Evolutionary conservation across 1,284 basidiomycete genomes (phyloP).

Genomic region (Ganoderma resinaceum): DNA sequence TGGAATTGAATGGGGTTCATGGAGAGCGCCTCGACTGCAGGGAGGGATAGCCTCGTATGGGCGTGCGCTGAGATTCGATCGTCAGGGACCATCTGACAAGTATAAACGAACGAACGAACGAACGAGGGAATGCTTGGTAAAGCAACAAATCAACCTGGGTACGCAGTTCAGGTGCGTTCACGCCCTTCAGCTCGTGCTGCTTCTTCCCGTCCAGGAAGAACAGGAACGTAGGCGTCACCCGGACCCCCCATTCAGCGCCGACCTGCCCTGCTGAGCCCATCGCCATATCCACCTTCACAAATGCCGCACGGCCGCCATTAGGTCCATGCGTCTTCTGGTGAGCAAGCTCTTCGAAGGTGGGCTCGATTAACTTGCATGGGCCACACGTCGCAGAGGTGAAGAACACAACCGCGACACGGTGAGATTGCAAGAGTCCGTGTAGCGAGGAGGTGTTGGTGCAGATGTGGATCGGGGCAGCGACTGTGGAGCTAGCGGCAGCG

Average conservation of each 20-base stretch:
- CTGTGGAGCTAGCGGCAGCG: constrained; percentile 50
- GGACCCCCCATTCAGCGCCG: constrained; percentile 70
- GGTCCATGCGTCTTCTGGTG: constrained; percentile 47
- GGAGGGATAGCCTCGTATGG: constrained; percentile 69
- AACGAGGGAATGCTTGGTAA: constrained; percentile 80
- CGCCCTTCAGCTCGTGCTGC: constrained; percentile 80
- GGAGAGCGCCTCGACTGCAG: constrained; percentile 68
- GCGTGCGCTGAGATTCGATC: constrained; percentile 65
- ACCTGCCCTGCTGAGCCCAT: constrained; percentile 68
- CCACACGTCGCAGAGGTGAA: constrained; percentile 71
- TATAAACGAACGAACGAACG: constrained; percentile 40
- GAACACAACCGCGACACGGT: constrained; percentile 65
- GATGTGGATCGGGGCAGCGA: constrained; percentile 69
- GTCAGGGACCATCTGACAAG: neutral
- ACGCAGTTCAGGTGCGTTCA: constrained; percentile 67
- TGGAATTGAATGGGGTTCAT: constrained; percentile 80
- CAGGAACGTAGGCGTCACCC: constrained; percentile 87
- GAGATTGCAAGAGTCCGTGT: constrained; percentile 52
- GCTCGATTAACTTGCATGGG: constrained; percentile 70
- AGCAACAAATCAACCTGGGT: constrained; percentile 77
- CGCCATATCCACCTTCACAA: constrained; percentile 82
- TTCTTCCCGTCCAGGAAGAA: constrained; percentile 84
- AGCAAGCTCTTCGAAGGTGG: constrained; percentile 63
- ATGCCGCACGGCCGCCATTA: constrained; percentile 56
- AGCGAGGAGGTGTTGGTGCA: constrained; percentile 64